Evolutionary conservation across 2,329 filamentous ascomycete species (phyloP), one percentile per base, ranked within the genome.

Genomic region (Westerdykella sp.): DNA sequence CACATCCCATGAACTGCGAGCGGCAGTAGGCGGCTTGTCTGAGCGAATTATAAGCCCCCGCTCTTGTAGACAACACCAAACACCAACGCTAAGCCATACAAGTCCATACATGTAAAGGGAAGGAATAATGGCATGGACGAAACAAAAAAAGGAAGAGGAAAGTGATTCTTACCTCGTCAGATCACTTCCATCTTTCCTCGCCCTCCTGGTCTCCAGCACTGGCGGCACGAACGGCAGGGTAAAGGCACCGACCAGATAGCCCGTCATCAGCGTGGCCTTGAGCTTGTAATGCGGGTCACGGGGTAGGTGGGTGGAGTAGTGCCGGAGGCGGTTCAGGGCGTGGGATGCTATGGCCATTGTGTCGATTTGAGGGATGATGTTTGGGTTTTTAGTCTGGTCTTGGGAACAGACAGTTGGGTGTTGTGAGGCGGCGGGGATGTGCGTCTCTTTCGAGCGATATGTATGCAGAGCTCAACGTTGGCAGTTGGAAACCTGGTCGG

Each of bases 171-270:
- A 69, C 66, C 60, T 63, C 21, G 63, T 69, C 49, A 64, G 40
- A 48, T 65, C 60, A 6, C 54, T 52, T 1, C 66, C 67, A 50
- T 69, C 67, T 6, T 57, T 57, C 50, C 56, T 67, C 1, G 63
- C 56, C 38, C 64, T 52, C 41, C 63, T 46, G 2, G 59, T 66
- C 50, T 68, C 65, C 15, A 69, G 42, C 23, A 67, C 57, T 18
- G 67, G 65, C 16, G 64, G 66, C 28, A 69, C 62, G 47, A 69
- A 69, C 0, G 67, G 67, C 6, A 69, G 53, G 3, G 66, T 64
- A 25, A 69, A 64, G 12, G 64, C 67, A 4, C 55, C 59, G 5
- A 65, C 59, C 1, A 69, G 56, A 37, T 69, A 69, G 11, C 58
- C 57, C 1, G 62, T 67, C 49, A 65, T 63, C 11, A 67, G 57